Evolutionary conservation across 176 grass and related monocot species (phyloP), one percentile per base, ranked within the genome.

Genomic region (Canna indica): DNA sequence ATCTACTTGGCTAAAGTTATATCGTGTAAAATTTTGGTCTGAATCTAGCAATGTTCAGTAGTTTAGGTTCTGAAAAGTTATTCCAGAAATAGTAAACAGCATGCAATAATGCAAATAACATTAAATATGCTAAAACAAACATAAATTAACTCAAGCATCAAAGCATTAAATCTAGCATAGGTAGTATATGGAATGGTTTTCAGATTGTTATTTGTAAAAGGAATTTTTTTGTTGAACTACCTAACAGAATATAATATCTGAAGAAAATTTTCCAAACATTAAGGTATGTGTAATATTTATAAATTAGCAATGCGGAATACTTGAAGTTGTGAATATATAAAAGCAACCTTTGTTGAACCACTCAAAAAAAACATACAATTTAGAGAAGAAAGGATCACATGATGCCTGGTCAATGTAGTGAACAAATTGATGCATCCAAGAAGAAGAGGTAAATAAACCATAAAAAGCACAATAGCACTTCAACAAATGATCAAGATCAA

Each of bases 401-500:
- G 28, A 18, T 14, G 12, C 12, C 56, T 27, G 26, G 56, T 59
- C 25, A 60, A 3, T 31, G n/a, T 7, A 64, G 33, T 36, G 33
- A 36, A 36, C 27, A 8, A 22, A 36, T 22, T 27, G 58, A 30
- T 66, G 63, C 35, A 3, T 15, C 58, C 25, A 60, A 30, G 0
- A 60, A 60, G 58, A 26, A 13, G 4, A 28, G 56, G 24, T 26
- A 56, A n/a, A 20, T 3, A 65, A 65, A 65, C 18, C 4, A n/a
- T 35, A 36, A 38, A 32, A 32, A 30, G 27, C 30, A 65, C 34
- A 38, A 65, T 0, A 36, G 3, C 31, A 65, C 18, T 65, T n/a
- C 5, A 65, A 22, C 8, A 65, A 4, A 65, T 65, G 16, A 65
- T 65, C 32, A 36, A 65, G 62, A 65, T 36, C 62, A 65, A 65